Evolutionary conservation across 176 grass and related monocot genomes (phyloP).

Genomic region (Puya raimondii): DNA sequence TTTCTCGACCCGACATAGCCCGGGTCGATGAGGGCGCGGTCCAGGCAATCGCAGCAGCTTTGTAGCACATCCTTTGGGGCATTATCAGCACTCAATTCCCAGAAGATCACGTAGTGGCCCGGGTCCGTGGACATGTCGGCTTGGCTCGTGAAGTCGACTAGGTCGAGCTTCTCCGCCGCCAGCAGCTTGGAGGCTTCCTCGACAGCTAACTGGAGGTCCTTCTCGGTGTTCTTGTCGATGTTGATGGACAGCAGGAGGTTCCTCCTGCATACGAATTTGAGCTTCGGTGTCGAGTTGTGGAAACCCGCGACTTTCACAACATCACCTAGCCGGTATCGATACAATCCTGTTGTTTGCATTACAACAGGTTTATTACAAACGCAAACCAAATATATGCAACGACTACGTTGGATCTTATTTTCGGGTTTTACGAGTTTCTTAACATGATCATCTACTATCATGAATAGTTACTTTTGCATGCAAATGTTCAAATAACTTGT

Average conservation of each 20-base stretch:
- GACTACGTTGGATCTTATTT: neutral
- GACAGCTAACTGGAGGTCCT: slow-evolving; percentile 64
- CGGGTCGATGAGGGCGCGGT: slow-evolving; percentile 45
- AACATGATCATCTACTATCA: neutral
- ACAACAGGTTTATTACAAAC: too few species aligned
- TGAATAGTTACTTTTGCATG: too few species aligned
- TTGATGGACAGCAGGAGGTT: slow-evolving; percentile 70
- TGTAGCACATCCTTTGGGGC: slow-evolving; percentile 37
- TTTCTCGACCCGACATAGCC: slow-evolving; percentile 52
- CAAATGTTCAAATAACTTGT: too few species aligned
- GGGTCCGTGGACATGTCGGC: slow-evolving; percentile 46
- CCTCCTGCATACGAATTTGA: slow-evolving; percentile 63
- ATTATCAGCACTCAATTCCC: slow-evolving; percentile 53
- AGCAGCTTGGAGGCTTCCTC: slow-evolving; percentile 39
- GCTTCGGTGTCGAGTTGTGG: slow-evolving; percentile 79
- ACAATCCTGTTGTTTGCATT: slow-evolving; percentile 35
- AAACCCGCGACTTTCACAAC: slow-evolving; percentile 64
- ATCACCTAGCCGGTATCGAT: slow-evolving; percentile 75
- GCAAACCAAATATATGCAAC: neutral
- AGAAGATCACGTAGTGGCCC: slow-evolving; percentile 69
- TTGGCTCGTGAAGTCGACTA: slow-evolving; percentile 78
- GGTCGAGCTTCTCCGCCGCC: slow-evolving; percentile 70
- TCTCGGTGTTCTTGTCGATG: slow-evolving; percentile 94
- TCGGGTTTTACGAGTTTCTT: neutral
- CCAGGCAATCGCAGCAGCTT: slow-evolving; percentile 69